Evolutionary conservation across 805 yeast species (phyloP).

Genomic region (Zygosaccharomyces lentus): DNA sequence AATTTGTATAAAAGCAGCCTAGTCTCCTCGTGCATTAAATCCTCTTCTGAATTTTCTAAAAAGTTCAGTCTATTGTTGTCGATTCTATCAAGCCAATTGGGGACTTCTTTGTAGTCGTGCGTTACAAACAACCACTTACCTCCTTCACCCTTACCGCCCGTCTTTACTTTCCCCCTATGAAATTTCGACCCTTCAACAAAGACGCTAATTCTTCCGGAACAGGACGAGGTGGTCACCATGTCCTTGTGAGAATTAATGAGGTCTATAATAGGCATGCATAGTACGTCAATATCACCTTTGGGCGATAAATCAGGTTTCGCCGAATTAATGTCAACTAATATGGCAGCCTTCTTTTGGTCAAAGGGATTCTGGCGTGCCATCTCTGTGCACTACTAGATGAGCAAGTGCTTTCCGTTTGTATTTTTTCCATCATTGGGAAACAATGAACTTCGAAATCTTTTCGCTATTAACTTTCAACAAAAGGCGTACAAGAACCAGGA

Average conservation of each 20-base stretch:
- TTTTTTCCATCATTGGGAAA: neutral
- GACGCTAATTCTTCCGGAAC: slow-evolving; percentile 83
- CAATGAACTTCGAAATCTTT: neutral
- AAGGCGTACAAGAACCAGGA: neutral
- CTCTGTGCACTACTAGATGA: neutral
- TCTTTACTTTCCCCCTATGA: slow-evolving; percentile 33
- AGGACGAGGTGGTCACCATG: slow-evolving; percentile 83
- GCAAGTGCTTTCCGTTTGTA: neutral
- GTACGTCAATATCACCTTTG: slow-evolving; percentile 77
- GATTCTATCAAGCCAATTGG: slow-evolving; percentile 44
- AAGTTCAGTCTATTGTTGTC: slow-evolving; percentile 22
- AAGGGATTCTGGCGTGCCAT: slow-evolving; percentile 45
- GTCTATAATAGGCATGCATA: slow-evolving; percentile 67
- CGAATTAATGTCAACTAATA: slow-evolving; percentile 48
- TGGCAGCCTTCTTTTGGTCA: slow-evolving; percentile 58
- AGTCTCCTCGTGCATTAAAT: slow-evolving; percentile 22
- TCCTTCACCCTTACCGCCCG: slow-evolving; percentile 82
- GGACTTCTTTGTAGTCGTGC: slow-evolving; percentile 51
- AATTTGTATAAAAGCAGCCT: slow-evolving; percentile 70
- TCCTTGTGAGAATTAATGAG: slow-evolving; percentile 58
- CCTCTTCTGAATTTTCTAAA: slow-evolving; percentile 3
- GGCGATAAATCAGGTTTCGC: slow-evolving; percentile 67
- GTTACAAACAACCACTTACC: slow-evolving; percentile 82
- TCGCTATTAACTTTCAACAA: neutral
- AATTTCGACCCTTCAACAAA: slow-evolving; percentile 69